Percentiles rank a stretch among this genome's conserved stretches.
These are phyloP conservation scores for Ricinus communis DNA, from an alignment of 345 rosid genomes.

Conservation along the genomic window DNA sequence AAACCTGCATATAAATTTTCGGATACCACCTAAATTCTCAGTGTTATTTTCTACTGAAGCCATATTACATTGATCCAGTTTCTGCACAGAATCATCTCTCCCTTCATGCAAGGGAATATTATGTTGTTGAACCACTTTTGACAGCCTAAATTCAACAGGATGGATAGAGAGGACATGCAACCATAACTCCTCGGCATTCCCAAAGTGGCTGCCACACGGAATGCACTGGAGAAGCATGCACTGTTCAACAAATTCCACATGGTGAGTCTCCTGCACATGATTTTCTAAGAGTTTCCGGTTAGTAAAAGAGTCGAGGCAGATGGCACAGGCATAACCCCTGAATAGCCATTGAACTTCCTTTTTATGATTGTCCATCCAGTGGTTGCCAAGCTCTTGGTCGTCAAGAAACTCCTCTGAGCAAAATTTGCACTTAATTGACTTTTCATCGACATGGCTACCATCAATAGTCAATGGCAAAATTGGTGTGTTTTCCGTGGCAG, in stretches of 20 bases:
- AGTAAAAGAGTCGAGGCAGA: constrained; percentile 90
- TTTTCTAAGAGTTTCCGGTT: constrained; percentile 66
- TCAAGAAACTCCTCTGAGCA: constrained; percentile 53
- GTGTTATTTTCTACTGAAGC: constrained; percentile 41
- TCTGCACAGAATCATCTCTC: constrained; percentile 34
- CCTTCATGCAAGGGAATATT: constrained; percentile 22
- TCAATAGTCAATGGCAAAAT: constrained; percentile 39
- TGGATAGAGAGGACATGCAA: constrained; percentile 73
- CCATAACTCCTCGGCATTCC: constrained; percentile 77
- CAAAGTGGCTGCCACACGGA: constrained; percentile 89
- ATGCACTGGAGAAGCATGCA: constrained; percentile 97
- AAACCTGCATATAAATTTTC: constrained; percentile 76
- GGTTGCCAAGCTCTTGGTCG: constrained; percentile 54
- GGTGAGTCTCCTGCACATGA: constrained; percentile 95
- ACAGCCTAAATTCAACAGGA: constrained; percentile 50
- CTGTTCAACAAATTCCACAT: constrained; percentile 85
- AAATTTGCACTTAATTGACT: constrained; percentile 56
- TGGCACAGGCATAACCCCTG: constrained; percentile 90
- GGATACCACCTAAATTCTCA: constrained; percentile 44
- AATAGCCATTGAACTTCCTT: constrained; percentile 83
- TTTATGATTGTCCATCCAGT: constrained; percentile 72
- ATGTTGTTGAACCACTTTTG: constrained; percentile 41
- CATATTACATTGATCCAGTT: constrained; percentile 40
- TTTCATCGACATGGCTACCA: constrained; percentile 41
- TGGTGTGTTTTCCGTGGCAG: constrained; percentile 44